Evolutionary conservation across 2,329 filamentous ascomycete genomes (phyloP).

Genomic region (Fusarium albosuccineum): DNA sequence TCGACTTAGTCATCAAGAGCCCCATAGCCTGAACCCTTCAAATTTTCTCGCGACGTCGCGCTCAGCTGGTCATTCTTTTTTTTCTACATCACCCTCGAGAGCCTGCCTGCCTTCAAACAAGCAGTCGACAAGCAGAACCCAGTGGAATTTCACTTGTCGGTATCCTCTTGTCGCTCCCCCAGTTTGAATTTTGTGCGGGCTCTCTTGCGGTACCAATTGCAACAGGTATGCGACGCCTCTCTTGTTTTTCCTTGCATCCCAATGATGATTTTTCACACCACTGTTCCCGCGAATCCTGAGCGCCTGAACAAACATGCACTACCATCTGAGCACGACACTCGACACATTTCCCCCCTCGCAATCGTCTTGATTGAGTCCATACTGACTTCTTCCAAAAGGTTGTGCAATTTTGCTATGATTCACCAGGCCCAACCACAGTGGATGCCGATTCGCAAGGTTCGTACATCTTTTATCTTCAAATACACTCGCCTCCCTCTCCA

Average conservation of each 20-base stretch:
- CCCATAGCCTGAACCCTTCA: conserved; percentile 32
- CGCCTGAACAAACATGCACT: conserved; percentile 78
- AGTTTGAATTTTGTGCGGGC: neutral
- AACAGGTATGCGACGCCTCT: conserved; percentile 41
- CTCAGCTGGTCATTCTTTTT: conserved; percentile 21
- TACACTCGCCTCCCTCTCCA: neutral
- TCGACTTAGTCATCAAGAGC: conserved; percentile 38
- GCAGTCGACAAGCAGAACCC: neutral
- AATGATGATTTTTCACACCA: conserved; percentile 70
- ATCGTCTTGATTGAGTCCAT: neutral
- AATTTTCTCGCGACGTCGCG: conserved; percentile 36
- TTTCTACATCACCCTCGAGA: conserved; percentile 28
- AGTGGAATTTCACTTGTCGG: conserved; percentile 1
- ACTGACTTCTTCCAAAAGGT: conserved; percentile 18
- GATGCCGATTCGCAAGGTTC: conserved; percentile 25
- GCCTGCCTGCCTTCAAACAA: conserved; percentile 4
- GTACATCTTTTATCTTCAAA: conserved; percentile 1
- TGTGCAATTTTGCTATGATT: conserved; percentile 11
- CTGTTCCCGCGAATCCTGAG: conserved; percentile 74
- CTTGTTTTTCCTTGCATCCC: conserved; percentile 27
- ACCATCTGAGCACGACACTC: conserved; percentile 71
- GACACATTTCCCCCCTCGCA: neutral
- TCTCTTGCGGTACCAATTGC: conserved; percentile 10
- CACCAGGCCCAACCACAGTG: neutral
- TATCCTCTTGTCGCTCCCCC: neutral